Evolutionary conservation across 148 eudicot species (phyloP).

Genomic region (Polygonum maritimum): DNA sequence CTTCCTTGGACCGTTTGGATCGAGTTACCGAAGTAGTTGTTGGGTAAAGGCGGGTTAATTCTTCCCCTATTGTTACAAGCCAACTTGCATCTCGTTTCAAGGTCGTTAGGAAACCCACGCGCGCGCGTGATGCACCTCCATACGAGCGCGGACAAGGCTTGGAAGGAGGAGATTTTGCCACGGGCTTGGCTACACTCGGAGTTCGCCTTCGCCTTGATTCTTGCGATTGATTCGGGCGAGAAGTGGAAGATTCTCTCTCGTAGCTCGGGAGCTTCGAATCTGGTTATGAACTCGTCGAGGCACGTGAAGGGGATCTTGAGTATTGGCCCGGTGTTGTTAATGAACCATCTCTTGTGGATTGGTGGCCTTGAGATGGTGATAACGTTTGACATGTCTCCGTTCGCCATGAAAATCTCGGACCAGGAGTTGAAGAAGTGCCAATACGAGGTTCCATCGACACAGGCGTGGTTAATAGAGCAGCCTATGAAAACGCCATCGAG

Average conservation of each 20-base stretch:
- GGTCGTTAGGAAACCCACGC: conserved; percentile 1
- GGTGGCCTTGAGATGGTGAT: conserved; percentile 10
- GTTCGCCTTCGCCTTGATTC: conserved; percentile 23
- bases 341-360: conserved; percentile 13
- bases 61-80: conserved; percentile 17
- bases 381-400: not conserved
- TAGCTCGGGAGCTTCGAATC: conserved; percentile 3
- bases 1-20: conserved; percentile 1
- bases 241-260: conserved; percentile 24
- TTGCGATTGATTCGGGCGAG: conserved; percentile 13
- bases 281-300: conserved; percentile 9
- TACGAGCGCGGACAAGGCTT: conserved; percentile 20
- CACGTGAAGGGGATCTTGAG: conserved; percentile 16
- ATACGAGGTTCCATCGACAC: conserved; percentile 17
- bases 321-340: not conserved
- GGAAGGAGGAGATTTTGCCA: conserved; percentile 22
- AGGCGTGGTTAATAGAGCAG: conserved; percentile 4
- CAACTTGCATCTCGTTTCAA: conserved; percentile 12
- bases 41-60: conserved; percentile 21
- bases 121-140: conserved; percentile 30
- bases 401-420: conserved; percentile 12
- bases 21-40: conserved; percentile 20
- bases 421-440: conserved; percentile 20
- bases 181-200: not conserved
- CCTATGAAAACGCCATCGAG: conserved; percentile 7